These are phyloP conservation scores for Calonectria honghensis DNA, from an alignment of 2,329 filamentous ascomycete genomes.

Conservation along the genomic window DNA sequence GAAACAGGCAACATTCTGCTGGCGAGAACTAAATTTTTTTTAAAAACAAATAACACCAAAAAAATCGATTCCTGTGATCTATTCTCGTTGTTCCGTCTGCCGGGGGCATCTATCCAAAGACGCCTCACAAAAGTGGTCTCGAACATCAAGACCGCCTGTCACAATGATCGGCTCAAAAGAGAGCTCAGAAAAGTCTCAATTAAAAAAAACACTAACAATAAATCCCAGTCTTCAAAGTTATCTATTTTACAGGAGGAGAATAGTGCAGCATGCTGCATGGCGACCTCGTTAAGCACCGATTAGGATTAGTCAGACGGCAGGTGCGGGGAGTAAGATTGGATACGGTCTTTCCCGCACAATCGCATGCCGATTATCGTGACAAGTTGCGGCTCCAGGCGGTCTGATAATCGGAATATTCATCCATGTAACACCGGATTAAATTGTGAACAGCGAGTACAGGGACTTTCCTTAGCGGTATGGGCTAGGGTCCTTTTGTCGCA, in stretches of 20 bases:
- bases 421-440: background rate
- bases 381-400: background rate
- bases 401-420: background rate
- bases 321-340: background rate
- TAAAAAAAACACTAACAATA: no score
- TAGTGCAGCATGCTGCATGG: background rate
- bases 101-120: no score
- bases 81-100: no score
- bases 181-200: no score
- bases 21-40: no score
- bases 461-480: background rate
- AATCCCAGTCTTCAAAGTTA: background rate
- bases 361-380: background rate
- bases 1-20: no score
- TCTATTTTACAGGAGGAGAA: background rate
- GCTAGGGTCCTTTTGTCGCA: background rate
- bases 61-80: no score
- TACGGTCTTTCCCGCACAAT: background rate
- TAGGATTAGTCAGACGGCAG: background rate
- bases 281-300: background rate
- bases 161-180: no score
- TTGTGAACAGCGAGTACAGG: background rate
- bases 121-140: no score
- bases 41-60: no score
- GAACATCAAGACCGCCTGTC: no score